Evolutionary conservation across 768 basidiomycete species (phyloP), one percentile per base, ranked within the genome.

Genomic region (Coprinellus aureogranulatus): DNA sequence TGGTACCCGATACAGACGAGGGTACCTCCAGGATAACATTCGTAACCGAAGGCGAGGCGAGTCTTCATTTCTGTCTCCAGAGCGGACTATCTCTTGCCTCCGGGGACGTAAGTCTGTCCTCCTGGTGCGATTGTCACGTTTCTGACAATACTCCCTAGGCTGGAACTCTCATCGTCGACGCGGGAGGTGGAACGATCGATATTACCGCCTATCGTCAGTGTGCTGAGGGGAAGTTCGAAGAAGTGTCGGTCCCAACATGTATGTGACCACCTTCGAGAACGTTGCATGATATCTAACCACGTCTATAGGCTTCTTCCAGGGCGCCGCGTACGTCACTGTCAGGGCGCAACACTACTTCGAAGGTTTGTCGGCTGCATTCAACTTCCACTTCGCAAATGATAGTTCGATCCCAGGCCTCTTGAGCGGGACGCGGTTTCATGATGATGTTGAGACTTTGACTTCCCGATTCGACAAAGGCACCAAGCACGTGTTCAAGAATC

Each of bases 131-230:
- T 37, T 27, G 23, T 16, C 27, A 18, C 18, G 4, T 37, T 14
- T 9, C 12, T 27, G 4, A 45, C 9, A 10, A 44, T 1, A 11
- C 22, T 5, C 30, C 22, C 48, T 51, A 83, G 80, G 75, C 81
- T 47, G 79, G 78, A 2, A 67, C 83, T 4, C 70, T 83, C 50
- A 68, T 86, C 28, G 77, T 85, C 22, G 84, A 86, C 60, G 82
- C 83, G 3, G 84, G 85, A 4, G 82, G 83, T 51, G 85, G 82
- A 25, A 86, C 83, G 0, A 70, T 86, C 22, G 84, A 86, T 59
- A 69, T 86, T 42, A 84, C 80, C 53, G 75, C 81, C 5, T 86
- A 53, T 18, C 8, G 23, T 16, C 37, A 22, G 18, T 8, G 28
- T 12, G 9, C 51, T 2, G 1, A 55, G 64, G 0, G 53, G 62